These are phyloP conservation scores for Aspergillus udagawae DNA, from an alignment of 2,329 filamentous ascomycete genomes.

Conservation along the genomic window DNA sequence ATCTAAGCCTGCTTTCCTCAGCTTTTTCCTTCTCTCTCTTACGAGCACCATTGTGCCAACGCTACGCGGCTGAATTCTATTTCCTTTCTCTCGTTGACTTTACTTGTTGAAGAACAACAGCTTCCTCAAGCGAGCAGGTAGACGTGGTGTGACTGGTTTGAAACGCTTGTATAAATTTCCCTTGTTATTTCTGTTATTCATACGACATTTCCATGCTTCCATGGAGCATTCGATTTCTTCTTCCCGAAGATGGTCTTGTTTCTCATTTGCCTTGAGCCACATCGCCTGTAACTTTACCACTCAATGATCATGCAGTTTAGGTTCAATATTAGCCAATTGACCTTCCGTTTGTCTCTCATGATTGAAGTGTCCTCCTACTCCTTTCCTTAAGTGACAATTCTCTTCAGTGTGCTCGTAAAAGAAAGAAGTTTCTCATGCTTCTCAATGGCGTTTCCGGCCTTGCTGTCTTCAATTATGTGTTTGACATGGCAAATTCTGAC, in stretches of 20 bases:
- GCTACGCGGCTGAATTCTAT: not conserved
- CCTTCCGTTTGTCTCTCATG: not conserved
- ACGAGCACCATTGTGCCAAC: constrained; percentile 3
- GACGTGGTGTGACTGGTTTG: constrained; percentile 21
- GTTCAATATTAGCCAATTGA: constrained; percentile 4
- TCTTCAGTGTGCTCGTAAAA: not conserved
- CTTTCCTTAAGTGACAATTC: not conserved
- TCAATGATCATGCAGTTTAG: constrained; percentile 28
- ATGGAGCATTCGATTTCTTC: constrained; percentile 18
- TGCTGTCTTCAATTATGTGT: not conserved
- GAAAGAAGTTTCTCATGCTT: not conserved
- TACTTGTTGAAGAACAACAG: constrained; percentile 15
- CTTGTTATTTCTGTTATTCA: constrained; percentile 18
- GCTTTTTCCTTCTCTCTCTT: constrained; percentile 1
- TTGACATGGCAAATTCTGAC: not conserved
- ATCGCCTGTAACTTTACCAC: constrained; percentile 30
- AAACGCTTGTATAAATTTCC: constrained; percentile 32
- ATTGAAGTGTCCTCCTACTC: not conserved
- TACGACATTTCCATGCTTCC: constrained; percentile 20
- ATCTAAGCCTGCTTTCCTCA: constrained; percentile 30
- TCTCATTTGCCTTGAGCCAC: constrained; percentile 20
- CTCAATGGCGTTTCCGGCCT: not conserved
- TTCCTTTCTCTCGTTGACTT: constrained; percentile 9
- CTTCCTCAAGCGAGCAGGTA: constrained; percentile 22
- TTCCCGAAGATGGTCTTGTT: constrained; percentile 17